Conservation (phyloP, 805 yeast species). For the Tetrapisispora namnaoensis region DNA sequence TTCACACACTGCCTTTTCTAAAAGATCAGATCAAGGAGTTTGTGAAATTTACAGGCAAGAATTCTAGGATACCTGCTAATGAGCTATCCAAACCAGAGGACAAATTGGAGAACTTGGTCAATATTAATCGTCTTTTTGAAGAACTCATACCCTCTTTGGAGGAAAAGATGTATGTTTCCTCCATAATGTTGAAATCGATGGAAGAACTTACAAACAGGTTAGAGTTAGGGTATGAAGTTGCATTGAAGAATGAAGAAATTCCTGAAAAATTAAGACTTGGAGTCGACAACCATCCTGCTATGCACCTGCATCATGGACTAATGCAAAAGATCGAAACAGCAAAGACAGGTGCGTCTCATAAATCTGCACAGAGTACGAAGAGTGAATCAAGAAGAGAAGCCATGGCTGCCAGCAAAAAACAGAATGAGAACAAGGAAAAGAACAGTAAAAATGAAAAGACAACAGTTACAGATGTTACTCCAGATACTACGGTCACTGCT, state of each 20-base stretch:
- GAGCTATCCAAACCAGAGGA: constrained; percentile 6
- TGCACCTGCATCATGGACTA: constrained; percentile 35
- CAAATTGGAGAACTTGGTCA: constrained; percentile 22
- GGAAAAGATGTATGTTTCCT: constrained; percentile 95
- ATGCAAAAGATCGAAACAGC: constrained; percentile 24
- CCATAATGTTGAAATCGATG: constrained; percentile 75
- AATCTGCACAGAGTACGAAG: constrained; percentile 65
- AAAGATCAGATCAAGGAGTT: constrained; percentile 30
- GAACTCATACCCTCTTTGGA: constrained; percentile 88
- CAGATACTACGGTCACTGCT: not conserved
- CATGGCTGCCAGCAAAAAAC: constrained; percentile 62
- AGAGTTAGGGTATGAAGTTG: constrained; percentile 70
- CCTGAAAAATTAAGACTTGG: constrained; percentile 75
- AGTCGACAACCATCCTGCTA: constrained; percentile 83
- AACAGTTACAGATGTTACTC: not conserved
- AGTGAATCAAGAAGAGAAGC: constrained; percentile 88
- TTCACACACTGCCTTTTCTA: constrained; percentile 59
- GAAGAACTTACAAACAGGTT: constrained; percentile 59
- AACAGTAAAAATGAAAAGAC: not conserved
- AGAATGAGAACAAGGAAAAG: constrained; percentile 13
- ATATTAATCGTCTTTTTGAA: constrained; percentile 35
- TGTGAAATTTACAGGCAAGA: constrained; percentile 3
- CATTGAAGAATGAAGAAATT: constrained; percentile 60
- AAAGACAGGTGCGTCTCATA: constrained; percentile 7
- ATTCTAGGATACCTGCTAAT: not conserved